These are phyloP conservation scores for Hirschfeldia incana DNA, from an alignment of 345 rosid species.

Conservation along the genomic window DNA sequence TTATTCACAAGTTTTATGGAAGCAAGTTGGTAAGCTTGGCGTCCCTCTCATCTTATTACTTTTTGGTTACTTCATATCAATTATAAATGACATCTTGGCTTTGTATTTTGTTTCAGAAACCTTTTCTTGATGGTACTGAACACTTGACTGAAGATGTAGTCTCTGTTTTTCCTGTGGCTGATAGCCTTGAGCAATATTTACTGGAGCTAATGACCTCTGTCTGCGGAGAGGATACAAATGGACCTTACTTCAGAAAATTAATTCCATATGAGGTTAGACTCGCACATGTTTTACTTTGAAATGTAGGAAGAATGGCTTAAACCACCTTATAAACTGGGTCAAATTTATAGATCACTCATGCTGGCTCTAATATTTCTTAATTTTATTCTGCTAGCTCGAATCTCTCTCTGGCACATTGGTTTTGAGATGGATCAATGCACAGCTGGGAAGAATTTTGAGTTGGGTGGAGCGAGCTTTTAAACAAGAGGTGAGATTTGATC, in stretches of 20 bases:
- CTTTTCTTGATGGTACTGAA: constrained; percentile 83
- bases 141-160: constrained; percentile 90
- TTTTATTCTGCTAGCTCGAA: constrained; percentile 58
- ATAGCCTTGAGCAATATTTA: constrained; percentile 84
- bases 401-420: constrained; percentile 89
- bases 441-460: constrained; percentile 79
- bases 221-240: constrained; percentile 62
- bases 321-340: background rate
- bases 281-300: constrained; percentile 14
- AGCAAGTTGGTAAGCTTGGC: constrained; percentile 71
- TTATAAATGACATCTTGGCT: constrained; percentile 25
- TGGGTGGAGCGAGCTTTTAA: constrained; percentile 97
- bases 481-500: constrained; percentile 67
- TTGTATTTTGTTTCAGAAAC: constrained; percentile 65
- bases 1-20: constrained; percentile 88
- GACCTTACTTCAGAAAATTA: constrained; percentile 65
- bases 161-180: constrained; percentile 89
- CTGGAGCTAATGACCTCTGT: constrained; percentile 60
- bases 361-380: constrained; percentile 18
- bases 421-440: constrained; percentile 93
- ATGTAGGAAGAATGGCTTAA: constrained; percentile 13
- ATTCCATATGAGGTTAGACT: constrained; percentile 72
- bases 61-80: constrained; percentile 20
- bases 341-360: constrained; percentile 1
- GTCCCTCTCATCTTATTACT: constrained; percentile 24